Evolutionary conservation across 345 rosid genomes (phyloP).

Genomic region (Linum tenue): DNA sequence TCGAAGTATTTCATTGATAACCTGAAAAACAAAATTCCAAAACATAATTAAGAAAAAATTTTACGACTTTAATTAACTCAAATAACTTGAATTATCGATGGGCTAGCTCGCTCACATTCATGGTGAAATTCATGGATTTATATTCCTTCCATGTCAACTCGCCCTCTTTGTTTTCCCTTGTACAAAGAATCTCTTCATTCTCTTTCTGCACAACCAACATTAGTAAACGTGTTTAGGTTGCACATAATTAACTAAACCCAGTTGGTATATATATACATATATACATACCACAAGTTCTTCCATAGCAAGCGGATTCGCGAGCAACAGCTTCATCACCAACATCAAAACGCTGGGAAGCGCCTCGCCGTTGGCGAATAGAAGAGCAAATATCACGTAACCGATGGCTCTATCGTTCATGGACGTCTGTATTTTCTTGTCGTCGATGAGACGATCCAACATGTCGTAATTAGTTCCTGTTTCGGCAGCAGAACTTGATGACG

Average conservation of each 20-base stretch:
- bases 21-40: conserved; percentile 2
- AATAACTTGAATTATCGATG: too few relatives aligned
- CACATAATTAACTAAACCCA: neutral
- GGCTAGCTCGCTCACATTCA: conserved; percentile 11
- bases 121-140: conserved; percentile 18
- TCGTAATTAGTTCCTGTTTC: conserved; percentile 11
- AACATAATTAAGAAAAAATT: too few relatives aligned
- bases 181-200: conserved; percentile 15
- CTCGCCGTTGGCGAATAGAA: conserved; percentile 21
- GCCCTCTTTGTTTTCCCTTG: conserved; percentile 4
- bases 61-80: too few relatives aligned
- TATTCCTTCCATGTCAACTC: conserved; percentile 22
- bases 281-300: conserved; percentile 13
- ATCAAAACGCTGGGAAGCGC: conserved; percentile 19
- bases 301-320: conserved; percentile 13
- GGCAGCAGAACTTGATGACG: neutral
- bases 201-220: conserved; percentile 9
- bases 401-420: conserved; percentile 10
- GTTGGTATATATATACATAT: neutral
- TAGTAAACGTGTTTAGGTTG: too few relatives aligned
- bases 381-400: conserved; percentile 13
- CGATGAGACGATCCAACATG: conserved; percentile 15
- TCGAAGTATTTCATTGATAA: conserved; percentile 22
- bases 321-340: conserved; percentile 13
- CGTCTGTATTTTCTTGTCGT: conserved; percentile 4